Percentiles rank a stretch among this genome's conserved stretches.
Conservation (phyloP, 257 asterid genomes). For the Knoxia roxburghii region DNA sequence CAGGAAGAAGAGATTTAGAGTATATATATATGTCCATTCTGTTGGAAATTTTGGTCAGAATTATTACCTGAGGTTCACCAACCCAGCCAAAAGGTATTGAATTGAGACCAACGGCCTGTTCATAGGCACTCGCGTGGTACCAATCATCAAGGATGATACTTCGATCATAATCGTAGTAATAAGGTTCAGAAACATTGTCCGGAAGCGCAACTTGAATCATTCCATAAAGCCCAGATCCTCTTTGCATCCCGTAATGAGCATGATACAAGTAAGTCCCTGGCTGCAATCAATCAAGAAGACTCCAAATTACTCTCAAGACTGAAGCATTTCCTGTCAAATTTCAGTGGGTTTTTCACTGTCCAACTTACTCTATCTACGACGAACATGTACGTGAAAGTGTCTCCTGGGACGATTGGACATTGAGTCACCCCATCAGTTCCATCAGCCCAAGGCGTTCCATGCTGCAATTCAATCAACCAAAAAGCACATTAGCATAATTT, state of each 20-base stretch:
- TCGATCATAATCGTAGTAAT: constrained; percentile 55
- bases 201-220: constrained; percentile 57
- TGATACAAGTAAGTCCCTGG: constrained; percentile 84
- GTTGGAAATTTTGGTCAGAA: no score
- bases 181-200: constrained; percentile 62
- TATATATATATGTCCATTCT: no score
- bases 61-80: constrained; percentile 78
- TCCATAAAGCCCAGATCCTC: constrained; percentile 74
- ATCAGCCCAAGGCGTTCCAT: constrained; percentile 91
- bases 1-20: background rate
- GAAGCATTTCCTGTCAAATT: background rate
- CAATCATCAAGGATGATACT: constrained; percentile 68
- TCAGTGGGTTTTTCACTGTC: background rate
- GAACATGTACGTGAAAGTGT: constrained; percentile 66
- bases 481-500: background rate
- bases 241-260: constrained; percentile 94
- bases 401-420: constrained; percentile 84
- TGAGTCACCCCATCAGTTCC: constrained; percentile 96
- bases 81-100: constrained; percentile 79
- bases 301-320: background rate
- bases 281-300: constrained; percentile 29
- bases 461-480: constrained; percentile 28
- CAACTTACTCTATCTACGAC: constrained; percentile 71
- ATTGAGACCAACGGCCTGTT: constrained; percentile 64
- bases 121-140: constrained; percentile 65